phyloP scores from a whole-genome alignment of 176 grass and related monocot species.

The Bolboschoenus planiculmis region DNA sequence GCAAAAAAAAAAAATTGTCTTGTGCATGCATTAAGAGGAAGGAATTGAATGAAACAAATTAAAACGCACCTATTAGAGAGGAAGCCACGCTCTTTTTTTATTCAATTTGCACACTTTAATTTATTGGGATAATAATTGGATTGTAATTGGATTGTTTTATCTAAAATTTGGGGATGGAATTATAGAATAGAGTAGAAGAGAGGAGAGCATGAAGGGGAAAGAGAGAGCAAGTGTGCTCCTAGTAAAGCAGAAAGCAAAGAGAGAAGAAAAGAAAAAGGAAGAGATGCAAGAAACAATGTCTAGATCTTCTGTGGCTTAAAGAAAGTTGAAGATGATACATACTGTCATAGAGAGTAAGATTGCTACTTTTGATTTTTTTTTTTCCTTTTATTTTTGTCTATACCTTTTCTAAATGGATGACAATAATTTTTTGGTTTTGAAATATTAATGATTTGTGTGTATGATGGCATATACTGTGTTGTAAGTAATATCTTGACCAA shows the following conservation, averaged over 20 bases:
- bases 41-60: background rate
- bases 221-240: background rate
- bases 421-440: too few relatives aligned
- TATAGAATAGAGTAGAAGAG: background rate
- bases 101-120: background rate
- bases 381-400: too few relatives aligned
- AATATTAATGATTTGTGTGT: too few relatives aligned
- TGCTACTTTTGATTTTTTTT: too few relatives aligned
- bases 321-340: too few relatives aligned
- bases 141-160: background rate
- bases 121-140: background rate
- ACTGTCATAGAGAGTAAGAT: too few relatives aligned
- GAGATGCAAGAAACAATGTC: background rate
- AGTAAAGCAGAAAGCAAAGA: constrained; percentile 17
- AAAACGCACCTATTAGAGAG: constrained; percentile 10
- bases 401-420: too few relatives aligned
- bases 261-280: constrained; percentile 21
- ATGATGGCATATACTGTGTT: too few relatives aligned
- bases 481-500: too few relatives aligned
- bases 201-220: background rate
- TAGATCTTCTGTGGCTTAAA: constrained; percentile 23
- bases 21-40: constrained; percentile 2
- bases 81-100: background rate
- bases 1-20: background rate
- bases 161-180: background rate